A percentile compares a stretch with the other conserved stretches of the same genome.
phyloP scores from a whole-genome alignment of 257 asterid genomes.

The Henckelia pumila region DNA sequence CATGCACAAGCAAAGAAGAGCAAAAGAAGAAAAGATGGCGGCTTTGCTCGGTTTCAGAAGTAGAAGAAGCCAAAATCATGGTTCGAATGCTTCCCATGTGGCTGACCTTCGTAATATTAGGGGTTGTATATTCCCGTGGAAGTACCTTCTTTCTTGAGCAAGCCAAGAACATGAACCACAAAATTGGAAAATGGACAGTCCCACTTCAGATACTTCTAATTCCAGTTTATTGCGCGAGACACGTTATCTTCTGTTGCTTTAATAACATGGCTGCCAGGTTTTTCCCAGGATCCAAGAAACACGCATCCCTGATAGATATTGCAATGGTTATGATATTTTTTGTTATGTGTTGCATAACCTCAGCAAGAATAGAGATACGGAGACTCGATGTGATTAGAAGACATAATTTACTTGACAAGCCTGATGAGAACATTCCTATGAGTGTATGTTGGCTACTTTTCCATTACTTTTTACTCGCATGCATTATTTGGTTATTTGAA shows the following conservation, averaged over 20 bases:
- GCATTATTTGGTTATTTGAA: conserved; percentile 20
- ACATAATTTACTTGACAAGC: conserved; percentile 25
- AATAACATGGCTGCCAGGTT: no score
- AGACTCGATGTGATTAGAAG: conserved; percentile 22
- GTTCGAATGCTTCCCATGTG: conserved; percentile 38
- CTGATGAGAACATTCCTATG: conserved; percentile 7
- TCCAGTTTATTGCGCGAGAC: no score
- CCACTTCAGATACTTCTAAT: no score
- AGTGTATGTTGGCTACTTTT: conserved; percentile 34
- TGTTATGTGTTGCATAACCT: conserved; percentile 31
- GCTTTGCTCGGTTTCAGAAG: conserved; percentile 25
- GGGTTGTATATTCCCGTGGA: no score
- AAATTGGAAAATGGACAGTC: no score
- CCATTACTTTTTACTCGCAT: conserved; percentile 33
- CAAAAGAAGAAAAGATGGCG: conserved; percentile 17
- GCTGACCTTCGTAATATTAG: conserved; percentile 36
- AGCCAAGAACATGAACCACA: no score
- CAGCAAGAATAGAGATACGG: conserved; percentile 33
- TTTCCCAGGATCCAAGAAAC: no score
- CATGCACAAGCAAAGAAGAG: background rate
- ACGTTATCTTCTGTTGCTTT: no score
- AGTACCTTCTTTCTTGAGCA: no score
- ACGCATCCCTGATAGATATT: no score
- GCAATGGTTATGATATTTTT: conserved; percentile 31
- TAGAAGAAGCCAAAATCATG: conserved; percentile 29